Base-by-base conservation (phyloP, 2,329 filamentous ascomycete species). In the Coniochaeta hoffmannii region DNA sequence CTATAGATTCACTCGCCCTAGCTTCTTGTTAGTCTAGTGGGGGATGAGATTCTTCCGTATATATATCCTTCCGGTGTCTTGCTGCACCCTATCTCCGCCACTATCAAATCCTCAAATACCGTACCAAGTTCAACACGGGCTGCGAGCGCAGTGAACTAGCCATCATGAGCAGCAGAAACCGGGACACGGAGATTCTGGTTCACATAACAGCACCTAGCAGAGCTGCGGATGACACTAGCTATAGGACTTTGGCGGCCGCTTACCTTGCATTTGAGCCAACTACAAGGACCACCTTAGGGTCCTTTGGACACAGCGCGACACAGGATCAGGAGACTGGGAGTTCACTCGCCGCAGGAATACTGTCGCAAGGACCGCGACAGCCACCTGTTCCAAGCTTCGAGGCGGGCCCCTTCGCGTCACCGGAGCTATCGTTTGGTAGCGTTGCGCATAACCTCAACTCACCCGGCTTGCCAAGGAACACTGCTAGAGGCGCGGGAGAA, bases 141-240 rank as follows among this genome's bases (percentile, higher is more conserved):
- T n/a, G n/a, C n/a, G n/a, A n/a, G n/a, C n/a, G n/a, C 15, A 17
- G 19, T 44, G 19, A 26, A 36, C 12, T 12, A 28, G 24, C n/a
- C 19, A 12, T 17, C 41, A 51, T 51, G 49, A 51, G 28, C 30
- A 51, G 31, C 49, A 54, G 51, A 54, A 55, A 35, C 17, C 57
- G 53, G n/a, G 68, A 76, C 57, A 69, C 74, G 53, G 80, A 84
- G 67, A 79, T 83, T 46, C 71, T 84, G 46, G 74, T 82, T 53
- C 81, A 84, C 64, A 73, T 81, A 55, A 66, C 76, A 11, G 81
- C 80, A 30, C 77, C 79, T 7, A 76, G 77, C 61, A 73, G 66
- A 36, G 68, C 71, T 22, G 61, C 63, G 11, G 77, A 82, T 60
- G 80, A 84, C 66, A 66, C 62, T 17, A 61, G 62, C 14, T 83